These are phyloP conservation scores for Clohesyomyces aquaticus DNA, from an alignment of 495 filamentous ascomycete genomes.

Conservation along the genomic window DNA sequence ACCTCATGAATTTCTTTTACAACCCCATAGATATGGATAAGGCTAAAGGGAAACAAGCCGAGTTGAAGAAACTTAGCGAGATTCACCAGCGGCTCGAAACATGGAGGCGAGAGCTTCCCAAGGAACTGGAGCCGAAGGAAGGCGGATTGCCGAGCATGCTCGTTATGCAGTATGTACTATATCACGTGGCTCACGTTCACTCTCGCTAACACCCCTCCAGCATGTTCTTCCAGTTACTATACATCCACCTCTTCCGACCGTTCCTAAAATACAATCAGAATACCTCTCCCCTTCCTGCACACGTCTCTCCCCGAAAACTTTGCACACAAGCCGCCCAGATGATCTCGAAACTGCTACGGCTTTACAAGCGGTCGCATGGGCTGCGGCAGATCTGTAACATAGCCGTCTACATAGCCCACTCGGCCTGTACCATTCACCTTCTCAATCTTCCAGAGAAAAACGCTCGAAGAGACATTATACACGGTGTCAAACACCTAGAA, in stretches of 20 bases:
- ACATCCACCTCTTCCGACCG: conserved; percentile 95
- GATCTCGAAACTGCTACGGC: conserved; percentile 87
- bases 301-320: conserved; percentile 87
- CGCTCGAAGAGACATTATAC: conserved; percentile 82
- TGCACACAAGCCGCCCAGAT: conserved; percentile 85
- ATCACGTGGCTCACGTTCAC: neutral
- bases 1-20: conserved; percentile 88
- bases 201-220: conserved; percentile 52
- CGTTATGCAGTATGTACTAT: conserved; percentile 83
- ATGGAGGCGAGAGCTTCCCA: conserved; percentile 85
- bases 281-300: conserved; percentile 78
- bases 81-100: conserved; percentile 87
- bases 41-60: conserved; percentile 66
- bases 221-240: conserved; percentile 96
- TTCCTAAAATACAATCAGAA: conserved; percentile 87
- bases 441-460: conserved; percentile 91
- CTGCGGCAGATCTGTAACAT: conserved; percentile 94
- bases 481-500: conserved; percentile 89
- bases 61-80: conserved; percentile 90
- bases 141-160: conserved; percentile 86
- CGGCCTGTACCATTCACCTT: conserved; percentile 90
- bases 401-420: conserved; percentile 91
- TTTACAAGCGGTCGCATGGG: conserved; percentile 91
- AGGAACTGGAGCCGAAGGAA: conserved; percentile 86
- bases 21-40: conserved; percentile 70